Percentiles rank a stretch among this genome's conserved stretches.
Evolutionary conservation across 1,284 basidiomycete species (phyloP).

Genomic region (Pulveroboletus sp.): DNA sequence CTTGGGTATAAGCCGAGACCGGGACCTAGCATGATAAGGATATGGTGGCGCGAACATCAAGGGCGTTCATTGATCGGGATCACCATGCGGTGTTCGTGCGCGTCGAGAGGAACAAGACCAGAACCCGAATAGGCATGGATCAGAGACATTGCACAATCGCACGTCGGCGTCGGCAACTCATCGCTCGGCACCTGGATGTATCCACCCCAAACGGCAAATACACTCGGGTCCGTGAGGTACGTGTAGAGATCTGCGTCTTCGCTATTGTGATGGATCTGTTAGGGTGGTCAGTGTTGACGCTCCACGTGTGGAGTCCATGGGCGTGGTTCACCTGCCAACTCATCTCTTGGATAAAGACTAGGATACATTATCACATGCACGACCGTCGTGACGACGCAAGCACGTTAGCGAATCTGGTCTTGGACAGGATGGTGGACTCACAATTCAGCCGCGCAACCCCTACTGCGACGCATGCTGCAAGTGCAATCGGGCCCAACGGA

Average conservation of each 20-base stretch:
- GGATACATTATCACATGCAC: no score
- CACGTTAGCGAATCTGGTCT: neutral
- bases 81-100: neutral
- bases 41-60: no score
- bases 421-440: conserved; percentile 30
- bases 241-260: conserved; percentile 70
- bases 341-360: conserved; percentile 69
- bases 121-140: neutral
- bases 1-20: no score
- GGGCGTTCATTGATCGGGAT: conserved; percentile 2
- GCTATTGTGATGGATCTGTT: conserved; percentile 71
- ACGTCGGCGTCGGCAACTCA: conserved; percentile 21
- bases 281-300: neutral
- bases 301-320: neutral
- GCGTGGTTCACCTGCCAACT: conserved; percentile 52
- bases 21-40: no score
- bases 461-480: conserved; percentile 70
- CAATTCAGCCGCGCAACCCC: conserved; percentile 57
- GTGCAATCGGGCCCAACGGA: conserved; percentile 69
- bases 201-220: conserved; percentile 65
- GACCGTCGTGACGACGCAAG: neutral
- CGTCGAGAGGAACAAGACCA: neutral
- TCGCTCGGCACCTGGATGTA: conserved; percentile 56
- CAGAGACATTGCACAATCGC: neutral
- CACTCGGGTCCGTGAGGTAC: conserved; percentile 55